phyloP scores from a whole-genome alignment of 345 rosid species.

The Brassica cretica region DNA sequence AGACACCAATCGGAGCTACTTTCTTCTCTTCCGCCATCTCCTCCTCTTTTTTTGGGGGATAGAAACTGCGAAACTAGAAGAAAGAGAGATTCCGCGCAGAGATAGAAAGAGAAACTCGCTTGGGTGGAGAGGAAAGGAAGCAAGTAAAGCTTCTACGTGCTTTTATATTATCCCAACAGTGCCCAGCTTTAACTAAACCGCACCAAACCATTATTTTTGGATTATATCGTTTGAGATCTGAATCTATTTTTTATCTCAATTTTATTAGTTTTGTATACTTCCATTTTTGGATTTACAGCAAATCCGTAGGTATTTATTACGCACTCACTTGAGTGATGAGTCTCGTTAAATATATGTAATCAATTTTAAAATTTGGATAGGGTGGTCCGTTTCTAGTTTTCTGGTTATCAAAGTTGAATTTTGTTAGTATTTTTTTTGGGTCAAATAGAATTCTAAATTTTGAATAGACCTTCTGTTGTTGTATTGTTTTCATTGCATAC shows the following conservation, averaged over 20 bases:
- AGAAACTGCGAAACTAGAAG: constrained; percentile 8
- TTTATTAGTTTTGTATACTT: background rate
- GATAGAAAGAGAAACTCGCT: constrained; percentile 2
- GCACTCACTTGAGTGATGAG: background rate
- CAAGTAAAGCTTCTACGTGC: constrained; percentile 2
- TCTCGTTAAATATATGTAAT: background rate
- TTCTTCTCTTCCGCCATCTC: constrained; percentile 80
- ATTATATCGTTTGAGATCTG: constrained; percentile 16
- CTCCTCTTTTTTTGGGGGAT: background rate
- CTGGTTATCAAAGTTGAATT: background rate
- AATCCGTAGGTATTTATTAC: constrained; percentile 3
- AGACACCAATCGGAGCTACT: constrained; percentile 53
- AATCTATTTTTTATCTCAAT: background rate
- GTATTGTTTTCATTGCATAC: background rate
- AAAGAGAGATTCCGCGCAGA: constrained; percentile 16
- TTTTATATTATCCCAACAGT: constrained; percentile 23
- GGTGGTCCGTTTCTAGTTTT: background rate
- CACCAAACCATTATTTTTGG: constrained; percentile 28
- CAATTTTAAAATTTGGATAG: background rate
- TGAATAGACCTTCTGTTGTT: background rate
- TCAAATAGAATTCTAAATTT: background rate
- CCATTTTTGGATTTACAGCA: background rate
- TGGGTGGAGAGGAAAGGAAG: constrained; percentile 30
- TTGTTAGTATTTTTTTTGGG: background rate
- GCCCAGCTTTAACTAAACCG: constrained; percentile 16